Base-by-base conservation (phyloP, 148 eudicot species). In the Beta vulgaris region DNA sequence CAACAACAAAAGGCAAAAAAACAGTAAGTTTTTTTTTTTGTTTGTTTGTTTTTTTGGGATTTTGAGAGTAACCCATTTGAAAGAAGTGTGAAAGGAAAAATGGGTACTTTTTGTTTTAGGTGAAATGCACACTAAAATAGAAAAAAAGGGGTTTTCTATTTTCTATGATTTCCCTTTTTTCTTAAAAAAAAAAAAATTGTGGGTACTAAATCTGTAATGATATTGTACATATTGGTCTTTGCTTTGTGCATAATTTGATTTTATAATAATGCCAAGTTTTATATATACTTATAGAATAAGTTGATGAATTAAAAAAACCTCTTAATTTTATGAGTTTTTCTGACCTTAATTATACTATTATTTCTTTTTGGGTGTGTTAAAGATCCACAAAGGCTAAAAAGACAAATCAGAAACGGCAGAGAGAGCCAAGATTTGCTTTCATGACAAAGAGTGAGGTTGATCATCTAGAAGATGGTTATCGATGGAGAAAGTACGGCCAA, bases 401-500 rank as follows among this genome's bases (percentile, higher is more conserved):
- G 83, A 81, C 79, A 23, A 83, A 78, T 74, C 78, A 83, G 83
- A 80, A 82, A 73, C 80, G 73, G 87, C 80, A 83, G 82, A 84
- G 86, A 54, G 93, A 87, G 77, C 85, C 88, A 69, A 86, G 92
- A 80, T 75, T 89, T 81, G 98, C 98, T 0, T 91, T 93, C 91
- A 91, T 93, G 96, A 93, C 98, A 63, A 93, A 83, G 87, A 93
- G 93, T 71, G 98, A 93, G 46, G 92, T 93, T 71, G 98, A 93
- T 91, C 96, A 91, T 79, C 84, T 93, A 73, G 98, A 93, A 88
- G 98, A 93, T 80, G 98, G 98, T 0, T 93, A 87, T 77, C 75
- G 93, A 74, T 93, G 98, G 98, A 85, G 98, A 77, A 93, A 93
- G 79, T 93, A 93, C 69, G 98, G 98, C 77, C 98, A 93, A 80